These are phyloP conservation scores for Herpotrichia juniperi DNA, from an alignment of 2,329 filamentous ascomycete species.

Conservation along the genomic window DNA sequence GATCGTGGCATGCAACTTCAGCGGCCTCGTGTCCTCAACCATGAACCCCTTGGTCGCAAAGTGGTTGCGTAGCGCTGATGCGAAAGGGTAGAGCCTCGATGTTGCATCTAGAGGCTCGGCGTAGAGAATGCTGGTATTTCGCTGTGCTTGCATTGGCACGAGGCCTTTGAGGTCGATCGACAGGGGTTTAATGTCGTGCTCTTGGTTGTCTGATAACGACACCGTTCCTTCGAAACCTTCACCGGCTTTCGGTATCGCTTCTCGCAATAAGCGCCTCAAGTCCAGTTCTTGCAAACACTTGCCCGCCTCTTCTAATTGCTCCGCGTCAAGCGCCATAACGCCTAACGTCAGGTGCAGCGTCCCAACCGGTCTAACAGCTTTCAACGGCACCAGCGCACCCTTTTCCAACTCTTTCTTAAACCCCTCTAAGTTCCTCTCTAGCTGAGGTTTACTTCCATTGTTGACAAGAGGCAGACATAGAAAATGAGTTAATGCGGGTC, in stretches of 20 bases:
- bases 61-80: slow-evolving; percentile 55
- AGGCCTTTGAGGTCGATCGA: slow-evolving; percentile 56
- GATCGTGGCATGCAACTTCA: slow-evolving; percentile 84
- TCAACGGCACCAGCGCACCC: slow-evolving; percentile 59
- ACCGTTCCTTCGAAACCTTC: slow-evolving; percentile 16
- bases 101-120: slow-evolving; percentile 63
- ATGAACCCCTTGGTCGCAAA: slow-evolving; percentile 66
- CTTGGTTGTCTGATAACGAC: slow-evolving; percentile 40
- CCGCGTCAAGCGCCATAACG: slow-evolving; percentile 74
- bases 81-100: slow-evolving; percentile 56
- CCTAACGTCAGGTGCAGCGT: slow-evolving; percentile 87
- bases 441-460: slow-evolving; percentile 63
- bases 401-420: slow-evolving; percentile 65
- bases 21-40: slow-evolving; percentile 62
- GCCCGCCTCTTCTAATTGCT: slow-evolving; percentile 55
- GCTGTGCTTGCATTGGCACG: slow-evolving; percentile 64
- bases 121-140: slow-evolving; percentile 69
- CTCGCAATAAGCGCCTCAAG: slow-evolving; percentile 43
- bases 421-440: slow-evolving; percentile 65
- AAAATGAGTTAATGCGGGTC: slow-evolving; percentile 71
- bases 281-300: slow-evolving; percentile 51
- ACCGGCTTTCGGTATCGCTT: background rate
- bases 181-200: slow-evolving; percentile 39
- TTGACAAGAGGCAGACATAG: slow-evolving; percentile 76
- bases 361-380: slow-evolving; percentile 76